Conservation (phyloP, 441 rosid genomes). For the Isatis lusitanica region DNA sequence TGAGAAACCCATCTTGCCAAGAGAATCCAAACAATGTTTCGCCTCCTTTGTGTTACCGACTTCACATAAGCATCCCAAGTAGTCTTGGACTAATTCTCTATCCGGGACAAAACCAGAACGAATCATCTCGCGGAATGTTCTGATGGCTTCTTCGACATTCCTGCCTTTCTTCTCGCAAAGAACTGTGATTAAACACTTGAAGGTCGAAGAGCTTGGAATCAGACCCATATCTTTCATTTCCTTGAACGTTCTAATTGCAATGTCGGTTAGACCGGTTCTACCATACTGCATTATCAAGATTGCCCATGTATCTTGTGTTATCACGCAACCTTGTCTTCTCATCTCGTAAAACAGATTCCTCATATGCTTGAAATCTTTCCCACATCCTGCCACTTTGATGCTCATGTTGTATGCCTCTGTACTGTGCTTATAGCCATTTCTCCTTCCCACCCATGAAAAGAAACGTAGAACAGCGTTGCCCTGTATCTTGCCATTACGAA, state of each 20-base stretch:
- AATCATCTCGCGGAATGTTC: constrained; percentile 71
- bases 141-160: constrained; percentile 61
- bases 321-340: constrained; percentile 63
- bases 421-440: constrained; percentile 58
- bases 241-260: constrained; percentile 58
- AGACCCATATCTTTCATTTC: constrained; percentile 66
- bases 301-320: constrained; percentile 77
- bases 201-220: constrained; percentile 55
- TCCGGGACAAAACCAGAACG: constrained; percentile 53
- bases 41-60: constrained; percentile 51
- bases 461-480: constrained; percentile 59
- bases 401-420: constrained; percentile 80
- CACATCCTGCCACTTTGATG: constrained; percentile 74
- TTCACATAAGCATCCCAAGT: constrained; percentile 71
- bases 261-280: constrained; percentile 71
- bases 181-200: constrained; percentile 66
- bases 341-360: constrained; percentile 71
- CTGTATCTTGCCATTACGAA: constrained; percentile 44
- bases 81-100: constrained; percentile 58
- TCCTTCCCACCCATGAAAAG: constrained; percentile 75
- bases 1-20: constrained; percentile 56
- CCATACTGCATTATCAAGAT: constrained; percentile 90
- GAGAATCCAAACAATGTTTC: constrained; percentile 48
- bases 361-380: constrained; percentile 85
- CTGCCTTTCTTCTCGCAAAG: constrained; percentile 74